phyloP scores from a whole-genome alignment of 129 eudicot species.

The Flaveria ramosissima region DNA sequence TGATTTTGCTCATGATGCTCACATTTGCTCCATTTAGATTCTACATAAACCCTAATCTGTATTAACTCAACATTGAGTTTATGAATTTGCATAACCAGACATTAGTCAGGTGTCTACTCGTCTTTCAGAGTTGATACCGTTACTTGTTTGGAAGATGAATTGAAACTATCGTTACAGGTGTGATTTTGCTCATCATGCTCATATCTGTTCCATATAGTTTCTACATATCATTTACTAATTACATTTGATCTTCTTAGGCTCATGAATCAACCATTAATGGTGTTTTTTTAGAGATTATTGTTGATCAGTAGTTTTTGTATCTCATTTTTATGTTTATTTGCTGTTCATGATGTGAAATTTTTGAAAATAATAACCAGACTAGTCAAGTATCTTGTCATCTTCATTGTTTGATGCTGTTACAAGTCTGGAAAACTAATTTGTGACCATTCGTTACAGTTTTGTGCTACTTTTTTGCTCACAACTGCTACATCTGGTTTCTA shows the following conservation, averaged over 20 bases:
- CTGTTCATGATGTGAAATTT: not conserved
- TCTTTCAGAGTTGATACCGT: slow-evolving; percentile 39
- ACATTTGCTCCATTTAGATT: slow-evolving; percentile 51
- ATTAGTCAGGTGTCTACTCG: slow-evolving; percentile 45
- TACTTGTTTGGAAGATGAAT: slow-evolving; percentile 50
- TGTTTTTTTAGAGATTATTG: no score
- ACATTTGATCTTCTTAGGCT: no score
- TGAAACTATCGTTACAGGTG: slow-evolving; percentile 58
- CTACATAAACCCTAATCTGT: not conserved
- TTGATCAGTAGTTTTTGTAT: no score
- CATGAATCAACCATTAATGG: no score
- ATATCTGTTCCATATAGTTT: slow-evolving; percentile 45
- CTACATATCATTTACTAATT: not conserved
- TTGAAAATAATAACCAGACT: slow-evolving; percentile 27
- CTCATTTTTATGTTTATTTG: no score
- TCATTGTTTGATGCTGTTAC: slow-evolving; percentile 45
- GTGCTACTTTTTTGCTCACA: slow-evolving; percentile 28
- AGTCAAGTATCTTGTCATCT: slow-evolving; percentile 41
- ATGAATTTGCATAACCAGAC: slow-evolving; percentile 28
- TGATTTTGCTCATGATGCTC: slow-evolving; percentile 28
- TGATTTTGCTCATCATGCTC: slow-evolving; percentile 29
- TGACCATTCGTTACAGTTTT: slow-evolving; percentile 46
- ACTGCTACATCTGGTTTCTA: slow-evolving; percentile 43
- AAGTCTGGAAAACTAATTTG: slow-evolving; percentile 33
- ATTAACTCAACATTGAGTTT: no score